Base-by-base conservation (phyloP, 2,329 filamentous ascomycete species). In the Ophiostoma perfectum region DNA sequence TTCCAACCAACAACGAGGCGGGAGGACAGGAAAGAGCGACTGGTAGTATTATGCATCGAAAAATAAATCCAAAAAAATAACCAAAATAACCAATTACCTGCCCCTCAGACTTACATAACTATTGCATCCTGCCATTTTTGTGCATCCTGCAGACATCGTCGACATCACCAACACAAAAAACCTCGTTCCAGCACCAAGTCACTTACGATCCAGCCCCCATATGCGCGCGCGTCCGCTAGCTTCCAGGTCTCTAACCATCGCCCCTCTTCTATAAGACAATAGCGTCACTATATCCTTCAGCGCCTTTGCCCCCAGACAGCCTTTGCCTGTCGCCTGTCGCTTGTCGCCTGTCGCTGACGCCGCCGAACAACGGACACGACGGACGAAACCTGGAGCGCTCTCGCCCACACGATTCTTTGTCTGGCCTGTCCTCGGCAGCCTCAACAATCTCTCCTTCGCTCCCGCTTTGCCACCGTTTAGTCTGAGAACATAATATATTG, bases 21-120 rank as follows among this genome's bases (percentile, higher is more conserved):
- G 55, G 27, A 58, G 18, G 55, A 5, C 11, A 55, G 49, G 49
- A 55, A 55, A 55, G 49, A 55, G 49, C 49, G 49, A 55, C 49
- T 55, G 49, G n/a, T 18, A 27, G 14, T 27, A 3, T 4, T 12
- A 44, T 44, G 18, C 18, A 11, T 27, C 27, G n/a, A 18, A 16
- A 18, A 27, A 55, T 5, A 9, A 9, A 55, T 9, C 27, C n/a
- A n/a, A n/a, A 27, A 55, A 11, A 18, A 18, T 9, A 27, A 27
- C 1, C 27, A 3, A 9, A 55, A n/a, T 8, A 52, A 18, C 9
- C 4, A 8, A 36, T 27, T 55, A 55, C 42, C 42, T 45, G 42
- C 5, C 6, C 9, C 14, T 36, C 49, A 36, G n/a, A 36, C 18
- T 12, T 55, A 55, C 49, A 52, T 55, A 55, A 55, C 49, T 18